Evolutionary conservation across 805 yeast species (phyloP), one percentile per base, ranked within the genome.

Genomic region (Cyberlindnera xylosilytica): DNA sequence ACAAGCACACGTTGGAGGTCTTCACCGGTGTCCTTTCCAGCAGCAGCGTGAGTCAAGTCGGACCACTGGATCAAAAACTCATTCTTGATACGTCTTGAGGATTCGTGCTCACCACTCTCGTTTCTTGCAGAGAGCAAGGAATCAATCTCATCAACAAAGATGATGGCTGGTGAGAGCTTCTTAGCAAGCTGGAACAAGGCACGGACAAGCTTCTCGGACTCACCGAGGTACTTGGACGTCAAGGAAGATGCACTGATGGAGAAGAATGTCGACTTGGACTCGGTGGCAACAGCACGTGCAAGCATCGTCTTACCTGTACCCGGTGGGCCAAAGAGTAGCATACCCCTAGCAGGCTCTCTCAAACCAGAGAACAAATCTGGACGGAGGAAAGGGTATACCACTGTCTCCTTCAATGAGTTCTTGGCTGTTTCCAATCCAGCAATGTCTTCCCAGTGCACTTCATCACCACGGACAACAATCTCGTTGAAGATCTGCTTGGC

Each of bases 241-340:
- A 91, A 71, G 1, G 96, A 85, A 0, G 96, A 88, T 1, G 97
- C 95, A 52, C 91, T 82, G 27, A 91, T 90, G 29, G 95, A 81
- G 61, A 91, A 91, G 61, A 91, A 91, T 0, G 98, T 91, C 0
- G 97, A 87, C 47, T 86, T 83, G 3, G 96, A 86, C 64, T 93
- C 98, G 0, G 97, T 89, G 1, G 98, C 98, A 6, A 93, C 98
- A 0, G 99, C 97, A 51, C 96, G 73, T 0, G 98, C 98, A 50
- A 91, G 73, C 99, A 93, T 91, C 0, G 99, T 91, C 56, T 91
- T 91, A 46, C 99, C 99, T 0, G 99, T 91, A 7, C 99, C 99
- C 0, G 99, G 98, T 0, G 99, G 99, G 0, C 99, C 99, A 66
- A 91, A 91, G 34, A 91, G 66, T 20, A 91, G 70, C 97, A 91